Conservation (phyloP, 345 rosid genomes). For the Aegle marmelos region DNA sequence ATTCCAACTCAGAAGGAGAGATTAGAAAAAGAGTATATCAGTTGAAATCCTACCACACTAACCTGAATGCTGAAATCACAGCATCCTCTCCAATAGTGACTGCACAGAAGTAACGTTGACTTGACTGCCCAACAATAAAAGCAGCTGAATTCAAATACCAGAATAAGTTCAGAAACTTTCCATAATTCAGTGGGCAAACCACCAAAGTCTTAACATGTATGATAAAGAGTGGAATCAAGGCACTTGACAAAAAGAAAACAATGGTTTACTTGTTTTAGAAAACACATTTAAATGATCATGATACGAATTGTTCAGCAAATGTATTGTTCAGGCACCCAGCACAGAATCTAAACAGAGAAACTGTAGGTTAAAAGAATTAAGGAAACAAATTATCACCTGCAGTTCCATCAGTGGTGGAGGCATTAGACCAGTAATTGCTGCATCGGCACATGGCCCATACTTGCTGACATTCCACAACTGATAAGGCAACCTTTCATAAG, state of each 20-base stretch:
- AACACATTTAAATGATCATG: not conserved
- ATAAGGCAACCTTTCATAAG: slow-evolving; percentile 53
- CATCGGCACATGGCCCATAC: slow-evolving; percentile 78
- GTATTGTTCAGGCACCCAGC: not conserved
- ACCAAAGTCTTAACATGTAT: slow-evolving; percentile 14
- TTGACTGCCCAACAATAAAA: slow-evolving; percentile 98
- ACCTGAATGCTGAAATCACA: slow-evolving; percentile 97
- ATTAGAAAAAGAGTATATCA: not conserved
- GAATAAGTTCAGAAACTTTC: slow-evolving; percentile 42
- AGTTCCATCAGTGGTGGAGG: slow-evolving; percentile 89
- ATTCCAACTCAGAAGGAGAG: not conserved
- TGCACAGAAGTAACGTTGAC: slow-evolving; percentile 88
- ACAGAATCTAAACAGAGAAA: not conserved
- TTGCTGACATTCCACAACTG: slow-evolving; percentile 91
- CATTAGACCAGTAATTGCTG: slow-evolving; percentile 86
- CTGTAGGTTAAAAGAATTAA: not conserved
- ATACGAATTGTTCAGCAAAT: not conserved
- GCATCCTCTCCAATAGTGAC: slow-evolving; percentile 93
- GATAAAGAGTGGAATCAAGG: not conserved
- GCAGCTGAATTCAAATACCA: slow-evolving; percentile 77
- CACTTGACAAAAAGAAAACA: not conserved
- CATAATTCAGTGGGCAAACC: slow-evolving; percentile 24
- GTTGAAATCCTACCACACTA: slow-evolving; percentile 15
- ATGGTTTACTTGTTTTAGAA: slow-evolving; percentile 5
- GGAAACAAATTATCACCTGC: slow-evolving; percentile 51